These are phyloP conservation scores for Alopecurus myosuroides DNA, from an alignment of 176 grass and related monocot species.

Conservation along the genomic window DNA sequence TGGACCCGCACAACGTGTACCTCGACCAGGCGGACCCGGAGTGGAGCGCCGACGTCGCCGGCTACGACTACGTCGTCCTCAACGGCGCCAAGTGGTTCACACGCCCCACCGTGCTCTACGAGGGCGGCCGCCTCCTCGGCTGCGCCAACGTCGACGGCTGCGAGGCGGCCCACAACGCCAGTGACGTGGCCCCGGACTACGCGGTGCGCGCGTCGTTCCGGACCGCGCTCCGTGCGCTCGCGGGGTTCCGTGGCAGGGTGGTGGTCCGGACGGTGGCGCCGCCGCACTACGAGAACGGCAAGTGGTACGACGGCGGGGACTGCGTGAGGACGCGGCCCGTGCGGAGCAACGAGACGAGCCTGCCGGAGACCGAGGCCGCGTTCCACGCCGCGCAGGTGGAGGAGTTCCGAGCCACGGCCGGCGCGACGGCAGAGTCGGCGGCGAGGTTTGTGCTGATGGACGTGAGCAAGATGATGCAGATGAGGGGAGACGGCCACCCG, in stretches of 20 bases:
- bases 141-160: conserved; percentile 31
- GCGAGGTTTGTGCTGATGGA: conserved; percentile 30
- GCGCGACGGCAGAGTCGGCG: background rate
- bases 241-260: conserved; percentile 36
- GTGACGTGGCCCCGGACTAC: background rate
- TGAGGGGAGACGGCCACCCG: conserved; percentile 40
- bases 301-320: conserved; percentile 48
- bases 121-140: conserved; percentile 31
- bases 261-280: conserved; percentile 43
- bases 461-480: conserved; percentile 52
- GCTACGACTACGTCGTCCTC: conserved; percentile 64
- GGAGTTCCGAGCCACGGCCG: conserved; percentile 24
- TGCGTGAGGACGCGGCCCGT: conserved; percentile 39
- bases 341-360: conserved; percentile 13
- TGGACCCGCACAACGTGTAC: conserved; percentile 68
- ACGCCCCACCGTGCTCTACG: conserved; percentile 42
- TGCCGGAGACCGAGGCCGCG: conserved; percentile 27
- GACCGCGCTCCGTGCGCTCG: conserved; percentile 38
- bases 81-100: conserved; percentile 65
- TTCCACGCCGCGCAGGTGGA: conserved; percentile 56
- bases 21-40: conserved; percentile 56
- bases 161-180: background rate
- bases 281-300: conserved; percentile 56
- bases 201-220: conserved; percentile 36
- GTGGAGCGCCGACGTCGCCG: conserved; percentile 15